These are phyloP conservation scores for Gilbertella persicaria DNA, from an alignment of 371 early-diverging fungal species.

Conservation along the genomic window DNA sequence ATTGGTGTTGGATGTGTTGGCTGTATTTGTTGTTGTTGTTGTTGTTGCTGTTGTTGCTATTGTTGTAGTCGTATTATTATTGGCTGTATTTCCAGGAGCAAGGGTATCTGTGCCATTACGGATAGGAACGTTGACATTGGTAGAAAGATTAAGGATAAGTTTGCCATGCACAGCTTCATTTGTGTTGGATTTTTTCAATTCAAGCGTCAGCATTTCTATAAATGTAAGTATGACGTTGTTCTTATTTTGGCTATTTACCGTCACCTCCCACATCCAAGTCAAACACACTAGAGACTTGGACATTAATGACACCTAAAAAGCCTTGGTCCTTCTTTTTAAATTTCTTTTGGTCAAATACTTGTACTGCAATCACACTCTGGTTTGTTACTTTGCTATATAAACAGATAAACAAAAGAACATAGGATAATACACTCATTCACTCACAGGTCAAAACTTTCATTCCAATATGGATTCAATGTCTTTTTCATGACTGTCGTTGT, in stretches of 20 bases:
- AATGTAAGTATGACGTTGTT: not conserved
- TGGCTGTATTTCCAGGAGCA: slow-evolving; percentile 18
- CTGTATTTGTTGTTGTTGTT: slow-evolving; percentile 16
- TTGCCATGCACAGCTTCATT: slow-evolving; percentile 88
- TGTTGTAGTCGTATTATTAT: slow-evolving; percentile 13
- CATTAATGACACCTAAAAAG: slow-evolving; percentile 92
- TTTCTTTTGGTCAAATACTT: slow-evolving; percentile 96
- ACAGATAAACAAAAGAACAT: not conserved
- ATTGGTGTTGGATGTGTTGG: not conserved
- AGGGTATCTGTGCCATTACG: slow-evolving; percentile 48
- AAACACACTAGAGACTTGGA: slow-evolving; percentile 82
- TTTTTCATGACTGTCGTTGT: slow-evolving; percentile 81
- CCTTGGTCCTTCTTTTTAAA: slow-evolving; percentile 95
- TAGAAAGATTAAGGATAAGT: slow-evolving; percentile 71
- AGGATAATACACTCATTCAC: slow-evolving; percentile 26
- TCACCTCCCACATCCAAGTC: slow-evolving; percentile 74
- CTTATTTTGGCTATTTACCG: slow-evolving; percentile 44
- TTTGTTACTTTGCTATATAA: slow-evolving; percentile 67
- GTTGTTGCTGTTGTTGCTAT: not conserved
- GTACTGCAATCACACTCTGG: slow-evolving; percentile 85
- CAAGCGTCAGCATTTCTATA: slow-evolving; percentile 85
- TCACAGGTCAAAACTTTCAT: slow-evolving; percentile 74
- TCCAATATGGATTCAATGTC: slow-evolving; percentile 85
- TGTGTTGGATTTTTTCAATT: slow-evolving; percentile 81
- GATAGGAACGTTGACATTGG: slow-evolving; percentile 55